These are phyloP conservation scores for Polygonum maritimum DNA, from an alignment of 148 eudicot species.

Conservation along the genomic window DNA sequence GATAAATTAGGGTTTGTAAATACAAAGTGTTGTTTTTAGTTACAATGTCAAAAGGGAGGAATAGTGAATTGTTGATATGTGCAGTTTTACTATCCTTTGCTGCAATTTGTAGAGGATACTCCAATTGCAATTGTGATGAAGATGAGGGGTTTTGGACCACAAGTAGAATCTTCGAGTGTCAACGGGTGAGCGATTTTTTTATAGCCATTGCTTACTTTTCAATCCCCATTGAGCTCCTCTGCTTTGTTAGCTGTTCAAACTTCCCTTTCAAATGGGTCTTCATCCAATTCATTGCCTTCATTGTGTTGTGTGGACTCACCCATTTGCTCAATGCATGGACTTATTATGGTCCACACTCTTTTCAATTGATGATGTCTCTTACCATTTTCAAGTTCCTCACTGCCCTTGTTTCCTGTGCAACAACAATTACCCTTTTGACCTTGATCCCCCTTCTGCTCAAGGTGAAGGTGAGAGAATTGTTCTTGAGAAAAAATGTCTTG, in stretches of 20 bases:
- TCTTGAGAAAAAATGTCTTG: constrained; percentile 63
- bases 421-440: constrained; percentile 79
- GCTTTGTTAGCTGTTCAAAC: constrained; percentile 80
- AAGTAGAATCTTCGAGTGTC: constrained; percentile 29
- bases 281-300: constrained; percentile 73
- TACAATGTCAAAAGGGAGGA: constrained; percentile 7
- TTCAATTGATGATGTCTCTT: constrained; percentile 75
- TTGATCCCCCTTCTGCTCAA: constrained; percentile 78
- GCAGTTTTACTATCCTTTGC: constrained; percentile 19
- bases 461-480: constrained; percentile 76
- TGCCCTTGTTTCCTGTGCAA: constrained; percentile 84
- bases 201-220: constrained; percentile 89
- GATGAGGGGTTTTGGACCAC: constrained; percentile 44
- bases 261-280: constrained; percentile 94
- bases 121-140: constrained; percentile 43
- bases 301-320: constrained; percentile 92
- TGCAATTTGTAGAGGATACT: constrained; percentile 20
- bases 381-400: constrained; percentile 81
- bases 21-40: not conserved
- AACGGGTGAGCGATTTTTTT: constrained; percentile 42
- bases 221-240: constrained; percentile 79
- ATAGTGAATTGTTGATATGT: constrained; percentile 19
- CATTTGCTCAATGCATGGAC: constrained; percentile 92
- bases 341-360: constrained; percentile 52
- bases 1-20: not conserved